A percentile compares a stretch with the other conserved stretches of the same genome.
Conservation (phyloP, 495 filamentous ascomycete species). For the Hypoxylon trugodes region DNA sequence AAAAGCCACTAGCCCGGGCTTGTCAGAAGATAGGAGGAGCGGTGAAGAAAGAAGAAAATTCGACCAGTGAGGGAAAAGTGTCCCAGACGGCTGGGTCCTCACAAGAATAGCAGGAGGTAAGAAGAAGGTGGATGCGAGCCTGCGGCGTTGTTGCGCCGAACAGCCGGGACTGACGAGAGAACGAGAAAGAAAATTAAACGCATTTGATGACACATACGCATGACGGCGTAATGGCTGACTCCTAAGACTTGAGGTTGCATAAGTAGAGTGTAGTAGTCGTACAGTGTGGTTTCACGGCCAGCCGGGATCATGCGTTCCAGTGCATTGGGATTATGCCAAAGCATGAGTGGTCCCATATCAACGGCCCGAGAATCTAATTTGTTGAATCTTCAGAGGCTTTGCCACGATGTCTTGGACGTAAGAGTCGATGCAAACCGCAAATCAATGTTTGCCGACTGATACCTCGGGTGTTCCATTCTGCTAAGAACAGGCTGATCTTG, state of each 20-base stretch:
- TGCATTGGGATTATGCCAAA: conserved; percentile 39
- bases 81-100: conserved; percentile 37
- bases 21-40: conserved; percentile 22
- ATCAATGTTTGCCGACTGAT: conserved; percentile 33
- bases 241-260: conserved; percentile 30
- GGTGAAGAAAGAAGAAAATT: conserved; percentile 29
- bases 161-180: conserved; percentile 42
- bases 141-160: conserved; percentile 41
- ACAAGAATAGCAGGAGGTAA: conserved; percentile 15
- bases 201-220: conserved; percentile 35
- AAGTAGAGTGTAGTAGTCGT: conserved; percentile 28
- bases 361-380: conserved; percentile 41
- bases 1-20: conserved; percentile 18
- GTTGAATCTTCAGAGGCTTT: conserved; percentile 28
- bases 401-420: conserved; percentile 29
- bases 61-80: conserved; percentile 27
- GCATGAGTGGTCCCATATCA: conserved; percentile 39
- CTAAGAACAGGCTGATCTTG: background rate
- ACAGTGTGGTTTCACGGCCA: conserved; percentile 44
- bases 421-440: conserved; percentile 31
- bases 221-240: conserved; percentile 29
- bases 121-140: conserved; percentile 37
- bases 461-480: conserved; percentile 20
- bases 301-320: conserved; percentile 40
- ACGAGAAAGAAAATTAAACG: conserved; percentile 8